Conservation (phyloP, 2,329 filamentous ascomycete genomes). For the Nannizziopsis barbatae region DNA sequence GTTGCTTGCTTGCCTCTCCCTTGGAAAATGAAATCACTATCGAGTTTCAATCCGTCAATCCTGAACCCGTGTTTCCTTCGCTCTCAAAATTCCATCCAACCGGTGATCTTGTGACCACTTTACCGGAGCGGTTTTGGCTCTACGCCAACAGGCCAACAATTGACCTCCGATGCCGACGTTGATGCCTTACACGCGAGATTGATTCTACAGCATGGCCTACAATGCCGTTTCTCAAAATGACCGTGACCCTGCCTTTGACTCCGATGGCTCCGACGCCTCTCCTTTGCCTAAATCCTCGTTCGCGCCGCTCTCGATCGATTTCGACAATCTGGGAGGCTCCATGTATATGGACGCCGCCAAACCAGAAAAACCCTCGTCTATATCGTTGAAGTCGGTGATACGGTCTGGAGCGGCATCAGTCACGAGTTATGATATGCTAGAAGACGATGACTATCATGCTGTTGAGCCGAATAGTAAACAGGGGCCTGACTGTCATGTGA, state of each 20-base stretch:
- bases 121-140: too few species aligned
- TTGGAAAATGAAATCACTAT: too few species aligned
- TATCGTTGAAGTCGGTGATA: slow-evolving; percentile 14
- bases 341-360: slow-evolving; percentile 23
- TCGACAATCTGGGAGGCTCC: slow-evolving; percentile 25
- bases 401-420: slow-evolving; percentile 13
- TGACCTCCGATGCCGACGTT: background rate
- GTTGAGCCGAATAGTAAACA: slow-evolving; percentile 20
- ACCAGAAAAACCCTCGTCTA: slow-evolving; percentile 18
- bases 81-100: background rate
- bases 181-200: slow-evolving; percentile 8
- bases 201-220: slow-evolving; percentile 30
- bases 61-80: background rate
- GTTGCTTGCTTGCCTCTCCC: too few species aligned
- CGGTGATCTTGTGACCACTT: background rate
- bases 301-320: slow-evolving; percentile 24
- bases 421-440: slow-evolving; percentile 37
- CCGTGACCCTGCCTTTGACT: slow-evolving; percentile 27
- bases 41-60: too few species aligned
- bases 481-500: slow-evolving; percentile 6
- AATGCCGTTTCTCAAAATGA: slow-evolving; percentile 35
- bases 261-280: slow-evolving; percentile 25
- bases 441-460: slow-evolving; percentile 36
- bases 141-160: too few species aligned
- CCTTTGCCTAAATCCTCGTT: slow-evolving; percentile 22